phyloP scores from a whole-genome alignment of 495 filamentous ascomycete genomes.

The Astrocystis sublimbata region DNA sequence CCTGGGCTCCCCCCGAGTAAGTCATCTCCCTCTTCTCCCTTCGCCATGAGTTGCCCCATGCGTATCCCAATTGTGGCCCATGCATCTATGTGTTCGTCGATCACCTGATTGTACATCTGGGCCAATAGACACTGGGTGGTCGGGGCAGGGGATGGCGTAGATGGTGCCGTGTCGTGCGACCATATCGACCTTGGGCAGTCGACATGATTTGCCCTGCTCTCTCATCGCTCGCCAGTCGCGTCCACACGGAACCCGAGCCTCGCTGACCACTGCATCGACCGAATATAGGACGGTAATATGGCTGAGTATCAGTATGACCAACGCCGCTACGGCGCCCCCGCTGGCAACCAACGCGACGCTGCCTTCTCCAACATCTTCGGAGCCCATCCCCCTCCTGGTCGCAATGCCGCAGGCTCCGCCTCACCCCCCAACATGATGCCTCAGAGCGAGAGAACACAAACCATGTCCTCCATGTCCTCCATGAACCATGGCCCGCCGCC shows the following conservation, averaged over 20 bases:
- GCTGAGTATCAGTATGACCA: conserved; percentile 84
- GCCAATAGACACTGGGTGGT: background rate
- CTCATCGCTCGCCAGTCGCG: background rate
- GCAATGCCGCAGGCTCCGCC: conserved; percentile 84
- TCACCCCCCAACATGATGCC: conserved; percentile 50
- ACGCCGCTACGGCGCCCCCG: conserved; percentile 65
- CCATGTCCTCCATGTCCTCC: conserved; percentile 86
- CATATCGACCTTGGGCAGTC: background rate
- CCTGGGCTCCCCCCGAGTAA: conserved; percentile 35
- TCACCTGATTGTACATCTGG: conserved; percentile 1
- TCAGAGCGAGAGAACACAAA: conserved; percentile 73
- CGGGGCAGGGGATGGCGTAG: background rate
- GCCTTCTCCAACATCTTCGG: conserved; percentile 98
- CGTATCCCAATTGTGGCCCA: conserved; percentile 9
- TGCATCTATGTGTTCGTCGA: background rate
- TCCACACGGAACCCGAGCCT: conserved; percentile 7
- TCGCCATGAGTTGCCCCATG: background rate
- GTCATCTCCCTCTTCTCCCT: conserved; percentile 15
- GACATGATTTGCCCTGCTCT: background rate
- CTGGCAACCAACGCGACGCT: conserved; percentile 82
- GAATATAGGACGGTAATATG: conserved; percentile 55
- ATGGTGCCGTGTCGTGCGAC: conserved; percentile 25
- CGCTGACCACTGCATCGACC: conserved; percentile 11
- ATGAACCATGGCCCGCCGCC: conserved; percentile 51
- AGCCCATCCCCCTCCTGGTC: conserved; percentile 77